Base-by-base conservation (phyloP, 169 alveolate genomes). In the Cardiosporidium cionae region DNA sequence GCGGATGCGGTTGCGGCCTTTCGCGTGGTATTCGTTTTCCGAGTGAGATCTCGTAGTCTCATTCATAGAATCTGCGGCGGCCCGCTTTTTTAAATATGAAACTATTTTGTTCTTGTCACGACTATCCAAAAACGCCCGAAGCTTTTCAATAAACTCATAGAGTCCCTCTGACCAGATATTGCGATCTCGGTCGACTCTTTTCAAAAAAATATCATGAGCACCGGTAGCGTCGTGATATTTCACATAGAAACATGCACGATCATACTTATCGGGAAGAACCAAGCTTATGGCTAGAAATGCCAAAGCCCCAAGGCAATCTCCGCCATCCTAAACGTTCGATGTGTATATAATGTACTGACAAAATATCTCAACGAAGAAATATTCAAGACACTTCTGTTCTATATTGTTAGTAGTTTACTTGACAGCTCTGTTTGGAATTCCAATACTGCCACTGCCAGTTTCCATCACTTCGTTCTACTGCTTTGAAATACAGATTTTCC, bases 111-210 rank as follows among this genome's bases (percentile, higher is more conserved):
- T 44, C 16, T 44, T n/a, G n/a, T 44, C 58, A 44, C n/a, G 16
- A n/a, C 27, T 70, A 37, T 70, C 76, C n/a, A 70, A 9, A 28
- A 52, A 70, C 52, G 34, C 67, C 23, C 76, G 70, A 16, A 72
- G 23, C 72, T 65, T 72, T 34, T 72, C 79, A 63, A 88, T 84
- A 66, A 88, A 88, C 66, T 88, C 93, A 32, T 80, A 84, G 7
- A 88, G 73, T 29, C 89, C 92, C 29, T 88, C 93, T 1, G 93
- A 66, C 93, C 93, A 88, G 7, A 87, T 62, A 70, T 88, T 87
- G 32, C 93, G 76, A 70, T 82, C 81, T 35, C 90, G 52, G 44
- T 88, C 93, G 1, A 87, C 86, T 16, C 84, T 75, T 68, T 80
- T 85, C 62, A 87, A 82, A 3, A 88, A 72, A 28, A 88, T 72